Percentiles rank a stretch among this genome's conserved stretches.
phyloP scores from a whole-genome alignment of 2,329 filamentous ascomycete genomes.

The Trichoderma koningii region DNA sequence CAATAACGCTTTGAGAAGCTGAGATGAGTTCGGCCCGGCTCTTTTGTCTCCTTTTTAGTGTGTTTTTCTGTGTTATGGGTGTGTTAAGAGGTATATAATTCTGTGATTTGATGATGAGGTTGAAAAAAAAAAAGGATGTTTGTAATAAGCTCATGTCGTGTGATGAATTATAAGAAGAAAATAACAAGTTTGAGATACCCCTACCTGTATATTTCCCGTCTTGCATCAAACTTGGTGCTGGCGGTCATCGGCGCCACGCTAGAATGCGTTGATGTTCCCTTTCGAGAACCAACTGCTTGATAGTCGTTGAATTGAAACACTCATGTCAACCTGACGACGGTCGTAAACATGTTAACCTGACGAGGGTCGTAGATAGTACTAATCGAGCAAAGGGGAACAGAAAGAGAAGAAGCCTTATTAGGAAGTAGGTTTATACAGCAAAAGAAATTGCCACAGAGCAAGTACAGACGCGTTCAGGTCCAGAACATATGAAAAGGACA shows the following conservation, averaged over 20 bases:
- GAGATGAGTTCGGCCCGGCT: background rate
- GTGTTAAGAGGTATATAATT: background rate
- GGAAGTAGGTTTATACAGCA: conserved; percentile 7
- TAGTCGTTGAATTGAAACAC: too few species aligned
- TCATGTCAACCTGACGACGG: too few species aligned
- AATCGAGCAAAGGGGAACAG: background rate
- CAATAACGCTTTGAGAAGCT: background rate
- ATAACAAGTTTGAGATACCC: conserved; percentile 23
- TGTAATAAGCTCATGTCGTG: conserved; percentile 4
- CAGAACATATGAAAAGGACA: background rate
- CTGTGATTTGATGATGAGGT: background rate
- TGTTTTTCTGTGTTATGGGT: background rate
- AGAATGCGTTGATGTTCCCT: too few species aligned
- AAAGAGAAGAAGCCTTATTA: background rate
- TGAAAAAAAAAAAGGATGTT: background rate
- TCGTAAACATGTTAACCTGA: background rate
- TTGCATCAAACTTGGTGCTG: background rate
- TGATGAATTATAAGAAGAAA: conserved; percentile 4
- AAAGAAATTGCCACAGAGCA: background rate
- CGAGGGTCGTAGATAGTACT: background rate
- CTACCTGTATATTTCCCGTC: background rate
- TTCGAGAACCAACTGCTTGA: too few species aligned
- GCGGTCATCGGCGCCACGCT: too few species aligned
- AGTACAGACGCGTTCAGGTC: background rate
- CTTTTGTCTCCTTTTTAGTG: background rate